A percentile compares a stretch with the other conserved stretches of the same genome.
phyloP scores from a whole-genome alignment of 2,329 filamentous ascomycete genomes.

The Rutstroemia sp. region DNA sequence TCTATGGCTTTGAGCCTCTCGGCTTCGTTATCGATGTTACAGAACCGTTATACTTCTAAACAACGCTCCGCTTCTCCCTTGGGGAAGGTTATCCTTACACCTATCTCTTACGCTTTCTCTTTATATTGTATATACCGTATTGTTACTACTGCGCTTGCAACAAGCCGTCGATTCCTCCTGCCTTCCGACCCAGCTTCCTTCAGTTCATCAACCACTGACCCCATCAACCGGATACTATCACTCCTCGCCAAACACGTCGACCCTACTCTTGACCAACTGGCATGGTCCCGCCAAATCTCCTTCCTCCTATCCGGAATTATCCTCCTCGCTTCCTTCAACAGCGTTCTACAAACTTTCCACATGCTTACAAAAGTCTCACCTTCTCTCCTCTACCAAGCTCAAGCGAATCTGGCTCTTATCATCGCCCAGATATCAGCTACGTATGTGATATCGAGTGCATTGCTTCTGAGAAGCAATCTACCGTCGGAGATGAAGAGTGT shows the following conservation, averaged over 20 bases:
- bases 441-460: constrained; percentile 74
- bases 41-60: constrained; percentile 54
- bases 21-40: constrained; percentile 56
- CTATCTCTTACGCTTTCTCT: constrained; percentile 61
- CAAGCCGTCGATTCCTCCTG: constrained; percentile 46
- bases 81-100: constrained; percentile 56
- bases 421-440: constrained; percentile 76
- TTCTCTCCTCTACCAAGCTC: constrained; percentile 58
- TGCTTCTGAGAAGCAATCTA: constrained; percentile 71
- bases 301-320: constrained; percentile 80
- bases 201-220: constrained; percentile 62
- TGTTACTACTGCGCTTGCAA: constrained; percentile 61
- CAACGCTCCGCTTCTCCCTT: constrained; percentile 58
- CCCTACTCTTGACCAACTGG: constrained; percentile 70
- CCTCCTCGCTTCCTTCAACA: constrained; percentile 72
- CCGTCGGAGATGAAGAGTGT: constrained; percentile 70
- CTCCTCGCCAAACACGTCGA: constrained; percentile 79
- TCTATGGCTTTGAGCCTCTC: constrained; percentile 70
- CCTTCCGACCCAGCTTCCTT: constrained; percentile 32
- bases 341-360: constrained; percentile 76
- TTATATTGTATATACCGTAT: constrained; percentile 83
- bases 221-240: constrained; percentile 75
- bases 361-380: constrained; percentile 73
- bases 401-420: constrained; percentile 70
- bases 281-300: constrained; percentile 79